Percentiles rank a stretch among this genome's conserved stretches.
Conservation (phyloP, 495 filamentous ascomycete genomes). For the Daldinia childiae region DNA sequence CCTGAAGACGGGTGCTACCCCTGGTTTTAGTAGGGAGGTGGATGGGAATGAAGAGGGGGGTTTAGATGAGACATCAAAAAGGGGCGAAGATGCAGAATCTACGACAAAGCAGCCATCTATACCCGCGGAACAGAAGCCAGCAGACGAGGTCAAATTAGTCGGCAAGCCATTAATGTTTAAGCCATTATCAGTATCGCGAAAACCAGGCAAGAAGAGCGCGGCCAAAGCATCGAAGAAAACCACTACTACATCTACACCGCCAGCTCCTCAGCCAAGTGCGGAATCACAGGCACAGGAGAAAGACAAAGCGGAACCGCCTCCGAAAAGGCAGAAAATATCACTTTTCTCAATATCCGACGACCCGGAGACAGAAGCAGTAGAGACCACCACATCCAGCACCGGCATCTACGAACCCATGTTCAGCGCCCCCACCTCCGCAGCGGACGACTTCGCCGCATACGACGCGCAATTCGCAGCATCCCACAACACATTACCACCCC, state of each 20-base stretch:
- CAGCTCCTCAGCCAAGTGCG: conserved; percentile 14
- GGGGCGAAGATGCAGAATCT: conserved; percentile 31
- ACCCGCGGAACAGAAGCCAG: conserved; percentile 58
- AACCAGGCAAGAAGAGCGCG: conserved; percentile 72
- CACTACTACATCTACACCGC: conserved; percentile 11
- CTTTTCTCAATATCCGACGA: conserved; percentile 58
- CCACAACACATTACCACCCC: conserved; percentile 10
- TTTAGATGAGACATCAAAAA: conserved; percentile 22
- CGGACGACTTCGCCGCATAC: conserved; percentile 51
- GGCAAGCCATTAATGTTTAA: conserved; percentile 88
- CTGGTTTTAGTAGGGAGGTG: conserved; percentile 75
- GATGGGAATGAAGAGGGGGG: conserved; percentile 41
- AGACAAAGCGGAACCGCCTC: conserved; percentile 31
- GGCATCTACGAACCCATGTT: conserved; percentile 58
- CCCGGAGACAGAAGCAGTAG: background rate
- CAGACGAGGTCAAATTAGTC: conserved; percentile 70
- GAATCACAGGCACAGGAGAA: conserved; percentile 27
- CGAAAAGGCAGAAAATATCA: conserved; percentile 53
- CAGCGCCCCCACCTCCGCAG: conserved; percentile 27
- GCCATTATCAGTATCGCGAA: conserved; percentile 80
- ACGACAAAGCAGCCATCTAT: conserved; percentile 50
- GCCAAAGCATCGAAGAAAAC: conserved; percentile 30
- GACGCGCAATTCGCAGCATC: conserved; percentile 43
- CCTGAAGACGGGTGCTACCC: conserved; percentile 80
- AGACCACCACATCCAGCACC: conserved; percentile 24